Conservation (phyloP, 2,329 filamentous ascomycete species). For the Monosporascus sp. region DNA sequence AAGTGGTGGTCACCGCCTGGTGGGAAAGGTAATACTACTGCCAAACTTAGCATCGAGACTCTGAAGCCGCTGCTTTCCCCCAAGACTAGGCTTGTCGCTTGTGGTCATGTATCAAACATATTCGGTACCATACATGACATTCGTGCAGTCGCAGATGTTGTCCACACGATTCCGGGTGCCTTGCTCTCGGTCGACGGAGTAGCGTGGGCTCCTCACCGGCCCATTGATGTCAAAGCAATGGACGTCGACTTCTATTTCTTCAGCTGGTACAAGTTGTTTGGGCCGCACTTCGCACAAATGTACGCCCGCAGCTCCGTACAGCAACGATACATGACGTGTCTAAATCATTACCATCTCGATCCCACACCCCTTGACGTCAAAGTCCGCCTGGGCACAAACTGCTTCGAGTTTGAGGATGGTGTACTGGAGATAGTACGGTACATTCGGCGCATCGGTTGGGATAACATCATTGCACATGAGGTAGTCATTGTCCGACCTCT, state of each 20-base stretch:
- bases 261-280: conserved; percentile 80
- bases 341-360: no score
- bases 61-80: conserved; percentile 55
- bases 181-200: conserved; percentile 72
- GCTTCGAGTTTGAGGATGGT: no score
- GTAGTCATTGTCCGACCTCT: no score
- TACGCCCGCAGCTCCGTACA: conserved; percentile 59
- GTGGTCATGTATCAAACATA: conserved; percentile 59
- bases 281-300: conserved; percentile 67
- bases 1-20: conserved; percentile 64
- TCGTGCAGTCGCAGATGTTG: conserved; percentile 12
- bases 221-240: conserved; percentile 62
- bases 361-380: no score
- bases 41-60: conserved; percentile 53
- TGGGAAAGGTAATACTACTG: conserved; percentile 34
- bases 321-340: conserved; percentile 15
- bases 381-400: no score
- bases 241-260: conserved; percentile 76
- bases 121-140: conserved; percentile 21
- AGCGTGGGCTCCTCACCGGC: conserved; percentile 68
- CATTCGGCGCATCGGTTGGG: no score
- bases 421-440: no score
- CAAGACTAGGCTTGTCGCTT: conserved; percentile 65
- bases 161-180: conserved; percentile 42
- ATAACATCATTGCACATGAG: no score